Evolutionary conservation across 352 stramenopile species (phyloP).

Genomic region (Detonula confervacea): DNA sequence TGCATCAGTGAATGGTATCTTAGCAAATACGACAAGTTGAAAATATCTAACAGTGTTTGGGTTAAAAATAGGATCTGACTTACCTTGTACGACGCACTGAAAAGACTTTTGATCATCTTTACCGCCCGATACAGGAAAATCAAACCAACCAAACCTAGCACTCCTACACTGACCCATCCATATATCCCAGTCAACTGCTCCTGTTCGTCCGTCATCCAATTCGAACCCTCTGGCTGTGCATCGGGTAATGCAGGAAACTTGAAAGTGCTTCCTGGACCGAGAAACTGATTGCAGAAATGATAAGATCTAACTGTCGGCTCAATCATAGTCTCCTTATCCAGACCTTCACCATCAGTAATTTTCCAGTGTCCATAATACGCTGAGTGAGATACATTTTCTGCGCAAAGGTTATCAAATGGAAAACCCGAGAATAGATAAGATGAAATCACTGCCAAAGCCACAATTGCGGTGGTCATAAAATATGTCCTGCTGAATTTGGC

Average conservation of each 20-base stretch:
- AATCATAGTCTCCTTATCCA: conserved; percentile 28
- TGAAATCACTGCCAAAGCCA: conserved; percentile 67
- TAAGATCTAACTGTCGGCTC: conserved; percentile 40
- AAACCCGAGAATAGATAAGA: conserved; percentile 80
- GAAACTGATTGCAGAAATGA: conserved; percentile 59
- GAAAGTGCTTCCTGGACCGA: conserved; percentile 40
- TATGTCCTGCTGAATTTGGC: conserved; percentile 73
- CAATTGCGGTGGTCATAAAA: conserved; percentile 73
- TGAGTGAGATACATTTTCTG: conserved; percentile 43
- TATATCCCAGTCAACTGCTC: conserved; percentile 66
- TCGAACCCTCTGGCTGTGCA: conserved; percentile 46
- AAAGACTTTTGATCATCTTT: conserved; percentile 44
- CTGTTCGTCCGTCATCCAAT: conserved; percentile 82
- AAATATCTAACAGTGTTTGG: too few species aligned
- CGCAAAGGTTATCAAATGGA: conserved; percentile 84
- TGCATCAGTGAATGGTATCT: conserved; percentile 9
- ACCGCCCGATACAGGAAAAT: conserved; percentile 59
- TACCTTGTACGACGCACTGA: conserved; percentile 61
- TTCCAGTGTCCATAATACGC: conserved; percentile 57
- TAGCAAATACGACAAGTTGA: too few species aligned
- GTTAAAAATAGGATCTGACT: too few species aligned
- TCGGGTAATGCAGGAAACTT: conserved; percentile 70
- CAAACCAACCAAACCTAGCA: conserved; percentile 58
- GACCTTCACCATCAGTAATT: conserved; percentile 39
- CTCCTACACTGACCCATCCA: conserved; percentile 63